Evolutionary conservation across 2,329 filamentous ascomycete genomes (phyloP).

Genomic region (Botrytis paeoniae): DNA sequence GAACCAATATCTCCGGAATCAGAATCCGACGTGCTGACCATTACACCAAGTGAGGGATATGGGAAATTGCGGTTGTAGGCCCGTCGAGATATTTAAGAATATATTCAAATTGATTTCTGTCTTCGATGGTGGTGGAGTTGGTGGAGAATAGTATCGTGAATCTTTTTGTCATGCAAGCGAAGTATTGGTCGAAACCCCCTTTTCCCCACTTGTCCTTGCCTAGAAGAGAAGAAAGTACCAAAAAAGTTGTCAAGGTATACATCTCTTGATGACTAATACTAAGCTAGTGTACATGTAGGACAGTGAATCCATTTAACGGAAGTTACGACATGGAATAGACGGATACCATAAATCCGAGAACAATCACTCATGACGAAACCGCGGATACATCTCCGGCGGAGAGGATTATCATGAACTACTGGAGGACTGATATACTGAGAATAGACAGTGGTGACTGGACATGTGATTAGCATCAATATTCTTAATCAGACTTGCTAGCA

Average conservation of each 20-base stretch:
- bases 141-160: neutral
- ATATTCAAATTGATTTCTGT: neutral
- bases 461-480: no score
- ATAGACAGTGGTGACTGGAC: no score
- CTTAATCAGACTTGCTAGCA: no score
- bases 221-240: neutral
- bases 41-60: neutral
- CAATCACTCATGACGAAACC: no score
- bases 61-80: fast-evolving
- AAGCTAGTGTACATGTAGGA: no score
- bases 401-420: no score
- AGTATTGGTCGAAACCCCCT: neutral
- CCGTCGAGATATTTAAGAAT: fast-evolving
- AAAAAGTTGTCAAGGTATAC: neutral
- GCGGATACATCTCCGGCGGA: no score
- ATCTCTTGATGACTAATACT: no score
- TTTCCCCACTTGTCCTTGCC: neutral
- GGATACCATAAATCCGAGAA: no score
- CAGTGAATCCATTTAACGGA: no score
- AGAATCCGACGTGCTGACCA: conserved; percentile 21
- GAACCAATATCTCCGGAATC: conserved; percentile 22
- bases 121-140: neutral
- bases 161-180: neutral
- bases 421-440: fast-evolving
- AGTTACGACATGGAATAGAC: no score